Base-by-base conservation (phyloP, 768 basidiomycete species). In the Crucibulum laeve region DNA sequence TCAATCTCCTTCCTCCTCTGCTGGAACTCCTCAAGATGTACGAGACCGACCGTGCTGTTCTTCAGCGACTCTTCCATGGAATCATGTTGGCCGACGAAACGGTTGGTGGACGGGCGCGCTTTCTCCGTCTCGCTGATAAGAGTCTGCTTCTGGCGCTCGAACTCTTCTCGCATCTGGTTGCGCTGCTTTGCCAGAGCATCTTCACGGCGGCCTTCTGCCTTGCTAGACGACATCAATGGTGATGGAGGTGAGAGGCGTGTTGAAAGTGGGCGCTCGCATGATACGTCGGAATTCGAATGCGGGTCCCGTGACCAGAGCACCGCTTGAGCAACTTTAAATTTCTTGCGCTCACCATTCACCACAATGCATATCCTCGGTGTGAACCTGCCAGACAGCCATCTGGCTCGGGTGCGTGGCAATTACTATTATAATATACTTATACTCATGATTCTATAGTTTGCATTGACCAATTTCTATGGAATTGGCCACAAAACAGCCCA, bases 1-100 rank as follows among this genome's bases (percentile, higher is more conserved):
- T 96, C 92, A 3, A 98, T 65, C 49, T 91, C 90, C 58, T 89
- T 89, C 46, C 90, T 69, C 55, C 74, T 80, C 64, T 91, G 87
- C 61, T 93, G 89, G 51, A 98, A 98, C 23, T 96, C 95, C 51
- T 95, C 90, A 5, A 97, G 73, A 45, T 74, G 80, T 2, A 97
- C 94, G 14, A 98, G 77, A 50, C 95, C 95, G 34, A 98, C 81
- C 1, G 95, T 98, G 38, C 76, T 84, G 48, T 91, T 76, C 73
- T 95, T 96, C 40, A 98, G 75, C 5, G 81, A 76, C 46, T 97
- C 95, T 62, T 97, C 95, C 75, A 96, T 82, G 4, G 89, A 91
- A 59, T 97, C 94, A 64, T 90, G 81, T 61, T 94, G 90, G 1
- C 91, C 91, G 26, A 95, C 88, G 63, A 98, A 98, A 48, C 93